phyloP scores from a whole-genome alignment of 495 filamentous ascomycete species.

The Penicillium diatomitis region DNA sequence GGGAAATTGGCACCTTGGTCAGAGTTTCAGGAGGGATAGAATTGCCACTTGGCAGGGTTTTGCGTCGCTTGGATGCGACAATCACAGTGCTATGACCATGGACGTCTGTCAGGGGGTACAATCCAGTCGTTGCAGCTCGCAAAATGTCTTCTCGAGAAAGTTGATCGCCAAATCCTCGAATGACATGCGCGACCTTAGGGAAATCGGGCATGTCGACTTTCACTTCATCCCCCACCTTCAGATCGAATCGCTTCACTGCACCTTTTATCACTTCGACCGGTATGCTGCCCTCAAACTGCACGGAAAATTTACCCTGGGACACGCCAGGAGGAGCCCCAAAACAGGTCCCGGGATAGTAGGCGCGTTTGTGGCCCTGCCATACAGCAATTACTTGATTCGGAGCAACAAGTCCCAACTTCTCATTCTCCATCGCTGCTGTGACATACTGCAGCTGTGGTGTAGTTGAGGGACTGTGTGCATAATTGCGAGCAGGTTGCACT shows the following conservation, averaged over 20 bases:
- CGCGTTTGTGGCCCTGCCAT: conserved; percentile 40
- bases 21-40: conserved; percentile 21
- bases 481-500: conserved; percentile 3
- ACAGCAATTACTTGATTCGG: conserved; percentile 42
- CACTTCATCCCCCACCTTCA: conserved; percentile 39
- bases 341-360: conserved; percentile 44
- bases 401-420: conserved; percentile 17
- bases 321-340: conserved; percentile 32
- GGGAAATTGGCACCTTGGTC: conserved; percentile 35
- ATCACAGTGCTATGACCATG: conserved; percentile 36
- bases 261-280: conserved; percentile 34
- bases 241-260: conserved; percentile 38
- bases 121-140: conserved; percentile 15
- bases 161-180: conserved; percentile 35
- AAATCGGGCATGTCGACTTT: conserved; percentile 41
- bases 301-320: conserved; percentile 30
- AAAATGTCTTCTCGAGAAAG: conserved; percentile 26
- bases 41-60: conserved; percentile 30
- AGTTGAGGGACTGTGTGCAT: conserved; percentile 5
- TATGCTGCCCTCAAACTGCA: conserved; percentile 40
- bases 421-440: not conserved
- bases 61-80: conserved; percentile 38
- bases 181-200: conserved; percentile 38
- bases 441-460: conserved; percentile 4
- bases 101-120: conserved; percentile 35